Evolutionary conservation across 495 filamentous ascomycete species (phyloP).

Genomic region (Amniculicola lignicola): DNA sequence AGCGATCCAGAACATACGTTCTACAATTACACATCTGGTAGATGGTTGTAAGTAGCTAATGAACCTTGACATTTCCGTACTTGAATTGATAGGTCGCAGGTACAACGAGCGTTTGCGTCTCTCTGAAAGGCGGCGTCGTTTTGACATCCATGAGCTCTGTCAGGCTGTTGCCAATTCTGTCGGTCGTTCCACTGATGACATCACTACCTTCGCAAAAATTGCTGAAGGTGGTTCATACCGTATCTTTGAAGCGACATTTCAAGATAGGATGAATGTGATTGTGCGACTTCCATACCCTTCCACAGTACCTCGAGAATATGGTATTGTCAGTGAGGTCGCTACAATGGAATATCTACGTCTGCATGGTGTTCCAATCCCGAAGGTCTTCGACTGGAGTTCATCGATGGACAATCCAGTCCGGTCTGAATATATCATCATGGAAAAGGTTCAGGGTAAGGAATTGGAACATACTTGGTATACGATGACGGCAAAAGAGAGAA

Average conservation of each 20-base stretch:
- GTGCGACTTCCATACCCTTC: slow-evolving; percentile 12
- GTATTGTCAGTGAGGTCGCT: slow-evolving; percentile 47
- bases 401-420: slow-evolving; percentile 8
- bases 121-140: neutral
- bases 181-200: neutral
- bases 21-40: slow-evolving; percentile 4
- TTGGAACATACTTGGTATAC: too few relatives aligned
- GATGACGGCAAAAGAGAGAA: neutral
- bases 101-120: slow-evolving; percentile 6
- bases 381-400: slow-evolving; percentile 2
- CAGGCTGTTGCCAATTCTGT: neutral
- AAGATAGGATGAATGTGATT: neutral
- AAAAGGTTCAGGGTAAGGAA: slow-evolving; percentile 10
- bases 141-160: neutral
- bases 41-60: neutral
- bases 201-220: slow-evolving; percentile 1
- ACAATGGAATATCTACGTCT: slow-evolving; percentile 44
- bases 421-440: slow-evolving; percentile 30
- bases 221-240: slow-evolving; percentile 1
- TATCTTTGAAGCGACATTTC: neutral
- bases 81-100: neutral
- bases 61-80: neutral
- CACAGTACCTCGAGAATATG: slow-evolving; percentile 27
- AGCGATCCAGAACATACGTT: neutral
- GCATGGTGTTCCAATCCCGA: slow-evolving; percentile 37